phyloP scores from a whole-genome alignment of 73 alveolate species.

The Symbiodinium natans region DNA sequence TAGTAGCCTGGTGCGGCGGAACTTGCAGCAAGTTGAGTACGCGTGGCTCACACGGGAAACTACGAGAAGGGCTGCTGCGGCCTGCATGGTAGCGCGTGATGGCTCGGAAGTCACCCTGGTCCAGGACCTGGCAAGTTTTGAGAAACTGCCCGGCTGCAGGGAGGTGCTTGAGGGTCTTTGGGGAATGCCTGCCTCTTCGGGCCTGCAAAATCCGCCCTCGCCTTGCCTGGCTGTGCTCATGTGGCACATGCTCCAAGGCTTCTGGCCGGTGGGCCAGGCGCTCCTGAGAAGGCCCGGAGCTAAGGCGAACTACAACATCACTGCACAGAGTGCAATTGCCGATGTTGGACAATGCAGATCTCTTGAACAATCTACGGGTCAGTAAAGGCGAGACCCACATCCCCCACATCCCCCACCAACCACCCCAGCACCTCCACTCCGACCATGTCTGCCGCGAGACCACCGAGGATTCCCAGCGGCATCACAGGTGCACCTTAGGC shows the following conservation, averaged over 20 bases:
- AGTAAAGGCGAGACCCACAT: no score
- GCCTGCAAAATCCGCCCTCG: neutral
- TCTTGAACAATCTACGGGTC: no score
- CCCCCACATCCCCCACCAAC: neutral
- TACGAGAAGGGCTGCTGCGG: no score
- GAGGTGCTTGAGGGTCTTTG: no score
- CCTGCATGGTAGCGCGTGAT: slow-evolving; percentile 85
- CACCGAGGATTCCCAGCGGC: slow-evolving; percentile 59
- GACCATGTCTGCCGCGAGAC: slow-evolving; percentile 65
- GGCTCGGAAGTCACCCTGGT: slow-evolving; percentile 62
- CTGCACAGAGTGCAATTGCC: no score
- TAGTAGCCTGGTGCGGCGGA: slow-evolving; percentile 33
- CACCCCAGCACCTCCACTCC: slow-evolving; percentile 52
- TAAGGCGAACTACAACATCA: no score
- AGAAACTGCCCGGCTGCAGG: neutral
- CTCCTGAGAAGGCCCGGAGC: slow-evolving; percentile 10
- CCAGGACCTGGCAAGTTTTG: neutral
- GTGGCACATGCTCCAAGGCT: slow-evolving; percentile 42
- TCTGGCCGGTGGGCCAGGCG: slow-evolving; percentile 56
- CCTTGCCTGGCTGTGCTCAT: slow-evolving; percentile 57
- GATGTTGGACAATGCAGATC: no score
- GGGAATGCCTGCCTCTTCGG: neutral
- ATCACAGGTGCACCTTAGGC: slow-evolving; percentile 26
- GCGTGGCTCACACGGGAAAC: no score
- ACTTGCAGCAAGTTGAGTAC: no score